A percentile compares a stretch with the other conserved stretches of the same genome.
phyloP scores from a whole-genome alignment of 1,139 yeast genomes.

The Candida tetrigidarum region DNA sequence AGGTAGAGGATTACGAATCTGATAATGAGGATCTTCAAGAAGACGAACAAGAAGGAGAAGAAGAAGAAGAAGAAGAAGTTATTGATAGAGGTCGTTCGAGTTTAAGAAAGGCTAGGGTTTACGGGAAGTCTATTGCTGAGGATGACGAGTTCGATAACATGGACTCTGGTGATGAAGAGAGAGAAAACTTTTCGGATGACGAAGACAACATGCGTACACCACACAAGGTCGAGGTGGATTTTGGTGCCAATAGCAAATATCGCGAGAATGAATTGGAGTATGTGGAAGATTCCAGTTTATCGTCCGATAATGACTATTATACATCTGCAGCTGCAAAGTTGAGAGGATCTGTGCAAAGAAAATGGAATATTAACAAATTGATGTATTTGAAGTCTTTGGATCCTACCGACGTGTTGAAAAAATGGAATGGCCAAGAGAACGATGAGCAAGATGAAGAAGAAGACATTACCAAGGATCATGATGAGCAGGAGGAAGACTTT shows the following conservation, averaged over 20 bases:
- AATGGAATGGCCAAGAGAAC: constrained; percentile 65
- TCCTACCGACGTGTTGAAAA: constrained; percentile 72
- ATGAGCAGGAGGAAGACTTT: constrained; percentile 50
- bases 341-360: constrained; percentile 43
- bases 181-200: constrained; percentile 29
- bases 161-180: constrained; percentile 37
- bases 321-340: constrained; percentile 50
- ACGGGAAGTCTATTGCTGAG: constrained; percentile 55
- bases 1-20: constrained; percentile 39
- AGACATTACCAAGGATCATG: constrained; percentile 56
- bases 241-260: constrained; percentile 36
- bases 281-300: constrained; percentile 49
- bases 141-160: constrained; percentile 53
- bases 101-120: constrained; percentile 62
- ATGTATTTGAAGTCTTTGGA: constrained; percentile 77
- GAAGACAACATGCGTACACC: constrained; percentile 28
- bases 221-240: constrained; percentile 54
- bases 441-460: constrained; percentile 53
- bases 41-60: constrained; percentile 41
- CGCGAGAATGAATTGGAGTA: constrained; percentile 55
- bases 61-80: constrained; percentile 28
- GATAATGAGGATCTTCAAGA: constrained; percentile 36
- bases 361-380: constrained; percentile 82
- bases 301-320: constrained; percentile 46
- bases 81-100: constrained; percentile 58